A percentile compares a stretch with the other conserved stretches of the same genome.
These are phyloP conservation scores for Triadica sebifera DNA, from an alignment of 345 rosid species.

Conservation along the genomic window DNA sequence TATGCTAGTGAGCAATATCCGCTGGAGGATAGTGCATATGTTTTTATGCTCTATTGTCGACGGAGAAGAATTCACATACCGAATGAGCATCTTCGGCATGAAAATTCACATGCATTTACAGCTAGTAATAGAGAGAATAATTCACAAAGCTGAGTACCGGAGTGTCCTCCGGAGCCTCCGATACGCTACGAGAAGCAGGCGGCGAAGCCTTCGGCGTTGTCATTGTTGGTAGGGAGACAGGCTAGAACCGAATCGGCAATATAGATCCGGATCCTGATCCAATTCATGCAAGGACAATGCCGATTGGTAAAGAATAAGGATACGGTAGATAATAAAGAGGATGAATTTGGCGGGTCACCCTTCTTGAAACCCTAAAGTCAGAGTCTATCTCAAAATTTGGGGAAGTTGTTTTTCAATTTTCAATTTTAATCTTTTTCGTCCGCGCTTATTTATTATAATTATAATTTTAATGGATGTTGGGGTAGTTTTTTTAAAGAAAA, in stretches of 20 bases:
- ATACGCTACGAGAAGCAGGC: constrained; percentile 55
- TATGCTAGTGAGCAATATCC: constrained; percentile 91
- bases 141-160: constrained; percentile 17
- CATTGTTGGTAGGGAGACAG: constrained; percentile 37
- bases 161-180: constrained; percentile 42
- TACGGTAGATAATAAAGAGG: neutral
- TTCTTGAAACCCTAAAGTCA: constrained; percentile 56
- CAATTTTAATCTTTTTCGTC: neutral
- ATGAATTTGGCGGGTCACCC: constrained; percentile 53
- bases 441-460: neutral
- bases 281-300: constrained; percentile 38
- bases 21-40: constrained; percentile 71
- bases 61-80: too few species aligned
- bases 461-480: constrained; percentile 11
- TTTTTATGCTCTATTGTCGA: too few species aligned
- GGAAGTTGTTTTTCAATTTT: neutral
- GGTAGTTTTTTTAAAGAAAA: neutral
- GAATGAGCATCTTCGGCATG: neutral
- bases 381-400: neutral
- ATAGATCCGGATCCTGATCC: constrained; percentile 44
- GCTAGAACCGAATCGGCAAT: constrained; percentile 32
- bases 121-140: neutral
- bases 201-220: constrained; percentile 56
- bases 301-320: neutral
- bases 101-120: neutral